Percentiles rank a stretch among this genome's conserved stretches.
These are phyloP conservation scores for Morella rubra DNA, from an alignment of 306 rosid species.

Conservation along the genomic window DNA sequence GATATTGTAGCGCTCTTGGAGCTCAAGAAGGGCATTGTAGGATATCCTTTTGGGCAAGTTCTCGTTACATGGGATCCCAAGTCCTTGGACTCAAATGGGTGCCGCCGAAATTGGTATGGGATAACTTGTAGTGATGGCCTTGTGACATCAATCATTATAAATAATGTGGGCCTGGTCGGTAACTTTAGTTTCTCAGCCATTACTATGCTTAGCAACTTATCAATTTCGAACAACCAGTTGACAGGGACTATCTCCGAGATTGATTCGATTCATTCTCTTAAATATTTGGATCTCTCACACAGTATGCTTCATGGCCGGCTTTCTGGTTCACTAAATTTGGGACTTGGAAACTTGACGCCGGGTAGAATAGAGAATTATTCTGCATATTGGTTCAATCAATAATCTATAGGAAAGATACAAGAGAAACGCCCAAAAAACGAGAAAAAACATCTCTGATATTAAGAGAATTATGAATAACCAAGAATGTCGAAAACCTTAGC, in stretches of 20 bases:
- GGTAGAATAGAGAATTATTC: too few relatives aligned
- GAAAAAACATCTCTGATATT: too few relatives aligned
- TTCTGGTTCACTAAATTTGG: conserved; percentile 67
- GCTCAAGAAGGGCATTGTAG: conserved; percentile 58
- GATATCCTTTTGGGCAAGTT: conserved; percentile 55
- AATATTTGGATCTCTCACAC: conserved; percentile 59
- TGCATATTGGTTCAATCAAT: too few relatives aligned
- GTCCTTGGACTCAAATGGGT: conserved; percentile 63
- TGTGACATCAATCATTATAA: conserved; percentile 53
- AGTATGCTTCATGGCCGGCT: conserved; percentile 58
- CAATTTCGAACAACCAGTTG: conserved; percentile 62
- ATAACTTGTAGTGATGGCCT: conserved; percentile 51
- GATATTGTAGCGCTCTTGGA: conserved; percentile 63
- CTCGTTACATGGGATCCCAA: conserved; percentile 65
- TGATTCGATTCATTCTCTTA: conserved; percentile 48
- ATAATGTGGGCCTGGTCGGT: conserved; percentile 64
- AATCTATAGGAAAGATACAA: too few relatives aligned
- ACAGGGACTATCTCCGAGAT: conserved; percentile 48
- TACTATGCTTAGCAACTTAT: conserved; percentile 57
- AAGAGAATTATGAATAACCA: too few relatives aligned
- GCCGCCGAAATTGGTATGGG: conserved; percentile 74
- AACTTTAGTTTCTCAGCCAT: conserved; percentile 58
- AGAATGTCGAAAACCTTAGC: too few relatives aligned
- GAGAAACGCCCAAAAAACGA: too few relatives aligned
- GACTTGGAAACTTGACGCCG: conserved; percentile 44